These are phyloP conservation scores for Auriscalpium microsporum DNA, from an alignment of 768 basidiomycete genomes.

Conservation along the genomic window DNA sequence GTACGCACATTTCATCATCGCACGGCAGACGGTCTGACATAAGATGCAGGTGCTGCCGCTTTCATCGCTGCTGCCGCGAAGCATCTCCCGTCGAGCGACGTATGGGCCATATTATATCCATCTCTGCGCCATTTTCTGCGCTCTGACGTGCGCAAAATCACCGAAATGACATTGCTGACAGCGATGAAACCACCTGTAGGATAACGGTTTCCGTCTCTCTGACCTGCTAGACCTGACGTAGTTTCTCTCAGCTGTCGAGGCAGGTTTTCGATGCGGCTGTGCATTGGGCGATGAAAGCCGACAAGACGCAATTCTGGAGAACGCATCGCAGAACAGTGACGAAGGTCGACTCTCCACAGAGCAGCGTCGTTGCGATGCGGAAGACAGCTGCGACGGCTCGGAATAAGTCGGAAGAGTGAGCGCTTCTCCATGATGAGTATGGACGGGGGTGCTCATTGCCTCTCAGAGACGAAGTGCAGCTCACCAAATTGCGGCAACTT, in stretches of 20 bases:
- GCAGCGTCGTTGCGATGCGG: constrained; percentile 60
- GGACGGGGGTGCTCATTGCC: not conserved
- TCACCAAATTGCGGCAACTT: constrained; percentile 74
- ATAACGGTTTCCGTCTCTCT: not conserved
- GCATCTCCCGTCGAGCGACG: constrained; percentile 77
- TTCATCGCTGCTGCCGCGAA: constrained; percentile 84
- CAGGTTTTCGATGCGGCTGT: constrained; percentile 80
- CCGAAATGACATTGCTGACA: constrained; percentile 65
- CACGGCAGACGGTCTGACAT: not conserved
- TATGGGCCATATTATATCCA: constrained; percentile 97
- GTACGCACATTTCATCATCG: constrained; percentile 27
- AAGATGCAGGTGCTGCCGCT: constrained; percentile 60
- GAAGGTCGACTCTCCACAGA: constrained; percentile 60
- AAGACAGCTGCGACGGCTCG: constrained; percentile 38
- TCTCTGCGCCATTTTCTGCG: constrained; percentile 79
- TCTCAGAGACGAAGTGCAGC: constrained; percentile 65
- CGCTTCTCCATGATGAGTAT: not conserved
- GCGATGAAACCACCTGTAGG: constrained; percentile 75
- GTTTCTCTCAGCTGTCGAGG: constrained; percentile 39
- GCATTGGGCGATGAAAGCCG: constrained; percentile 80
- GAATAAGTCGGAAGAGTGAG: constrained; percentile 71
- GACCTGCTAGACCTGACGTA: not conserved
- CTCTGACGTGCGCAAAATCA: constrained; percentile 69
- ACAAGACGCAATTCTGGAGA: constrained; percentile 76
- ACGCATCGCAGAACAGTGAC: constrained; percentile 35